Base-by-base conservation (phyloP, 2,329 filamentous ascomycete species). In the Aureobasidium sp. region DNA sequence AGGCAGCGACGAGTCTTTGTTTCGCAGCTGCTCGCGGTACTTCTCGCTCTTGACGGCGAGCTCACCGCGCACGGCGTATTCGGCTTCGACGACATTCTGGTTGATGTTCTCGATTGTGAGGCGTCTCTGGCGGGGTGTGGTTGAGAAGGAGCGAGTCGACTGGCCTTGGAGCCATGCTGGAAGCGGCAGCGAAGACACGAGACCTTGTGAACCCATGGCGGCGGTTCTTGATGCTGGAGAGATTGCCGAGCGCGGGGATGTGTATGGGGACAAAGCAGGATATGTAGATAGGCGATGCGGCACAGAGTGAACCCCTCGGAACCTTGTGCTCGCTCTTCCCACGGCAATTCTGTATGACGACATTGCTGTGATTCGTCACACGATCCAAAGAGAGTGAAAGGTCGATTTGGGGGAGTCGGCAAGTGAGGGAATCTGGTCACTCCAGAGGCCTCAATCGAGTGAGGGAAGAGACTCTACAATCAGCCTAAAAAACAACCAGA, bases 41-140 rank as follows among this genome's bases (percentile, higher is more conserved):
- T 90, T 83, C 78, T 99, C 94, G 15, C 91, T 94, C 77, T 89
- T 90, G 73, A 95, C 88, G 61, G 94, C 93, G 65, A 99, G 84
- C 77, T 97, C 94, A 71, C 94, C 94, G 68, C 94, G 90, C 60
- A 99, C 94, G 67, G 94, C 94, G 78, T 99, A 99, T 78, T 96
- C 86, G 71, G 94, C 94, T 64, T 85, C 84, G 72, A 86, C 85
- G 66, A 97, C 84, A 74, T 94, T 83, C 53, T 85, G 89, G 79
- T 97, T 99, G 81, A 99, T 95, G 79, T 94, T 96, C 75, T 90
- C 81, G 69, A 89, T 79, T 69, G 81, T 88, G 67, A 99, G 60
- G 27, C 50, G 45, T 60, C 64, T 60, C 13, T 46, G 58, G n/a
- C 43, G 25, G 10, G 59, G 33, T 21, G 51, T 58, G 40, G 57